phyloP scores from a whole-genome alignment of 192 early-diverging fungal genomes.

The Coemansia sp. region DNA sequence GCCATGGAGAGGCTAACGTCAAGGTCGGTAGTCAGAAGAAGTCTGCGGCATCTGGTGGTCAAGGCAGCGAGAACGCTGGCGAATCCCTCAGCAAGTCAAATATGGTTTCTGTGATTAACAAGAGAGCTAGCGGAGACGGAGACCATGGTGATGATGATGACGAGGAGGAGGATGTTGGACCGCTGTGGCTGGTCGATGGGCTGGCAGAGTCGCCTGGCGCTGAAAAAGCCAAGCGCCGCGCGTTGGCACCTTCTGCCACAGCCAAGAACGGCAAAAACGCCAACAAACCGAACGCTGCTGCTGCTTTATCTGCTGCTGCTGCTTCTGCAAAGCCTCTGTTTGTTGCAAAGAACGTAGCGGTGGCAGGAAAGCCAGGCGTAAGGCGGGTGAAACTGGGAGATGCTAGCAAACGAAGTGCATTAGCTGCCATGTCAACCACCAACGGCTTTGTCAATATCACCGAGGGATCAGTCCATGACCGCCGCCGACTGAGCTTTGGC shows the following conservation, averaged over 20 bases:
- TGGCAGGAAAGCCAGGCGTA: constrained; percentile 6
- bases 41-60: not conserved
- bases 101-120: too few species aligned
- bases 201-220: constrained; percentile 50
- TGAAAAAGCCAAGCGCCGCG: constrained; percentile 44
- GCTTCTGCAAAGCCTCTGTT: not conserved
- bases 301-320: not conserved
- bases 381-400: constrained; percentile 26
- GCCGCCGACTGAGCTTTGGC: constrained; percentile 47
- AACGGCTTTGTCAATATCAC: constrained; percentile 10
- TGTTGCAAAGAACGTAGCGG: not conserved
- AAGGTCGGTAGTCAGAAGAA: constrained; percentile 10
- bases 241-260: not conserved
- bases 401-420: constrained; percentile 7
- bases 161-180: constrained; percentile 28
- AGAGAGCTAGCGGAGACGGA: too few species aligned
- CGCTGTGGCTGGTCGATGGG: constrained; percentile 42
- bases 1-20: constrained; percentile 31
- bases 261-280: not conserved
- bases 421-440: not conserved
- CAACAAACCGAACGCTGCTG: not conserved
- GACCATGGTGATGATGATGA: constrained; percentile 1
- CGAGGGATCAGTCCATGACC: constrained; percentile 50
- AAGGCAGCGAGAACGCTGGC: not conserved
- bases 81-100: too few species aligned